Conservation (phyloP, 768 basidiomycete species). For the Crassisporium funariophilum region DNA sequence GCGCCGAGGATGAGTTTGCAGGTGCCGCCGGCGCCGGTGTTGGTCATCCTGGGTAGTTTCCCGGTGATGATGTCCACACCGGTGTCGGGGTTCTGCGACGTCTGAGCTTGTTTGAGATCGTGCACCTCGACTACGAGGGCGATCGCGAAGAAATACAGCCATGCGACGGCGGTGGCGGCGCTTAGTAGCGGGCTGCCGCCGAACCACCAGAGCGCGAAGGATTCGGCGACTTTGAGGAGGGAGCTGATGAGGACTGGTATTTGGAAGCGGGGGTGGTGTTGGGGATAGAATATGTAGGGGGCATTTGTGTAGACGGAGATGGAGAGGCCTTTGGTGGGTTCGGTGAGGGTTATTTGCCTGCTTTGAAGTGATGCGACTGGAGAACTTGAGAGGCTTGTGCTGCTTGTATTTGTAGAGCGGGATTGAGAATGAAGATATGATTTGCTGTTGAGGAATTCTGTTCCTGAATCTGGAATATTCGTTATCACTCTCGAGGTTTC, state of each 20-base stretch:
- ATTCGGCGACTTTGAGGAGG: slow-evolving; percentile 19
- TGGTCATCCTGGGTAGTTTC: slow-evolving; percentile 16
- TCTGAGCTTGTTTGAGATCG: slow-evolving; percentile 2
- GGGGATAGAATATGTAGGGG: slow-evolving; percentile 11
- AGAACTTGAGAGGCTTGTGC: too few species aligned
- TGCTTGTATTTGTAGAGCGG: too few species aligned
- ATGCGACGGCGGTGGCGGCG: slow-evolving; percentile 18
- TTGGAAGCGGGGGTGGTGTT: slow-evolving; percentile 6
- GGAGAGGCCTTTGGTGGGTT: background rate
- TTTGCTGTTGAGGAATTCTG: slow-evolving; percentile 9
- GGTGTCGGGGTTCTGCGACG: slow-evolving; percentile 8
- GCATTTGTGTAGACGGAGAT: slow-evolving; percentile 16
- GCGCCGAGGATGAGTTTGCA: slow-evolving; percentile 25
- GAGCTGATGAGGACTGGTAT: slow-evolving; percentile 13
- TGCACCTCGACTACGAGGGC: slow-evolving; percentile 12
- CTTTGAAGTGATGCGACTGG: too few species aligned
- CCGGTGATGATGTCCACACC: slow-evolving; percentile 24
- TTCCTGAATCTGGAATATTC: slow-evolving; percentile 14
- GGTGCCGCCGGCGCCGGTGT: slow-evolving; percentile 16
- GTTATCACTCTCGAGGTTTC: slow-evolving; percentile 18
- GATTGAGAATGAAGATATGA: too few species aligned
- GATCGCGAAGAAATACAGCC: slow-evolving; percentile 21
- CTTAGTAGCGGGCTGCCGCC: slow-evolving; percentile 2
- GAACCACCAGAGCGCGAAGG: slow-evolving; percentile 18
- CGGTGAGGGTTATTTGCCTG: too few species aligned